Evolutionary conservation across 1,284 basidiomycete genomes (phyloP).

Genomic region (Pseudozyma sp.): DNA sequence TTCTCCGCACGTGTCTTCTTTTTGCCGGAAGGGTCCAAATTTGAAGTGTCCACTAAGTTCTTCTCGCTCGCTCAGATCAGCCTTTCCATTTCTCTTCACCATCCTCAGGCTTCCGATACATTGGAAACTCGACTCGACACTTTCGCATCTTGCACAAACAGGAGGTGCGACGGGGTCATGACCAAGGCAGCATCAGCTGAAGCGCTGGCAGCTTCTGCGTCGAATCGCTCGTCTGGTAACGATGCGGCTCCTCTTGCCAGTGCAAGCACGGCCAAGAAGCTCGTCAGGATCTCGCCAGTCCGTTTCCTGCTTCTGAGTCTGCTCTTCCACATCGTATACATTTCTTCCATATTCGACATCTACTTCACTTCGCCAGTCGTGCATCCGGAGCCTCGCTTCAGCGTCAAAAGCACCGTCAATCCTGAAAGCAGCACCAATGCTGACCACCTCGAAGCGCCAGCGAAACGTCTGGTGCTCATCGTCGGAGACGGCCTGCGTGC

Average conservation of each 20-base stretch:
- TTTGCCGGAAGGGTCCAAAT: neutral
- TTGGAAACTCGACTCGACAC: neutral
- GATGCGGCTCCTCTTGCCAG: neutral
- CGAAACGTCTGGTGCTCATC: slow-evolving; percentile 82
- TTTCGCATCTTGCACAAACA: neutral
- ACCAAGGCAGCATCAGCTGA: neutral
- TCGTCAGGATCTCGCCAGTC: slow-evolving; percentile 70
- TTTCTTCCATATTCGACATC: slow-evolving; percentile 79
- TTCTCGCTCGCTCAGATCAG: neutral
- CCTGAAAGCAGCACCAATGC: neutral
- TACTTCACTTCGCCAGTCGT: slow-evolving; percentile 78
- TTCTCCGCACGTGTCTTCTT: neutral
- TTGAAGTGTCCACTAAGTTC: neutral
- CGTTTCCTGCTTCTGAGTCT: slow-evolving; percentile 72
- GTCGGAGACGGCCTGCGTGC: slow-evolving; percentile 81
- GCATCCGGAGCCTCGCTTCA: slow-evolving; percentile 57
- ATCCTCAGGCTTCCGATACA: neutral
- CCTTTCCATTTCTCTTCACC: neutral
- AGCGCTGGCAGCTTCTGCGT: slow-evolving; percentile 1
- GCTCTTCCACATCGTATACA: slow-evolving; percentile 60
- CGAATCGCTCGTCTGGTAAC: neutral
- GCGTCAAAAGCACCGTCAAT: slow-evolving; percentile 21
- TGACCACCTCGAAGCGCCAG: slow-evolving; percentile 69
- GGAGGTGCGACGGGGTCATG: slow-evolving; percentile 6
- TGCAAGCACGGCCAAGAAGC: slow-evolving; percentile 8